Conservation (phyloP, 2,329 filamentous ascomycete species). For the Rutstroemia sydowiana region DNA sequence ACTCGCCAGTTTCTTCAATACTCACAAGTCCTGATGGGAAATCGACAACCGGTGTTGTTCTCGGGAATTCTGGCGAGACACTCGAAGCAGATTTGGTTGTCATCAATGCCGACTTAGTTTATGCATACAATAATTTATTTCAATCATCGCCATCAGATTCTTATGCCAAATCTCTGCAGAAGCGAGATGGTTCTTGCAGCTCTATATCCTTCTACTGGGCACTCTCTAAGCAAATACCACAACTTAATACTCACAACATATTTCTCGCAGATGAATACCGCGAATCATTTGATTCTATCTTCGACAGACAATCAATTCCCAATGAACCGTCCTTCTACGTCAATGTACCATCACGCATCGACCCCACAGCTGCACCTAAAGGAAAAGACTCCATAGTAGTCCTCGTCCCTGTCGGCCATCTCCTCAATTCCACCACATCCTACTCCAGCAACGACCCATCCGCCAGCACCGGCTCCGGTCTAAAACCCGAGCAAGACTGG, state of each 20-base stretch:
- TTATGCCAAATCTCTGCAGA: constrained; percentile 36
- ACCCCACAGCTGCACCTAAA: constrained; percentile 57
- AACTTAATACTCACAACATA: constrained; percentile 66
- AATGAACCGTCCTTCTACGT: constrained; percentile 67
- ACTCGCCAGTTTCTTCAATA: constrained; percentile 49
- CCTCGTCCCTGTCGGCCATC: constrained; percentile 65
- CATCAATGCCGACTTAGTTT: constrained; percentile 67
- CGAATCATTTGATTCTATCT: constrained; percentile 69
- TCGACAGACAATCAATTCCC: constrained; percentile 61
- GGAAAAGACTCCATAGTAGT: constrained; percentile 61
- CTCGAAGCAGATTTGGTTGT: constrained; percentile 59
- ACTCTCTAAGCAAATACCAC: constrained; percentile 50
- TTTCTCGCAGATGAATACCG: constrained; percentile 68
- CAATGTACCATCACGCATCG: constrained; percentile 65
- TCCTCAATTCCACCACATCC: constrained; percentile 41
- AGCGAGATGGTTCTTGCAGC: constrained; percentile 56
- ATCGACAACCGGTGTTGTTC: constrained; percentile 49
- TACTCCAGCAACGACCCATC: constrained; percentile 19
- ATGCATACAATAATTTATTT: constrained; percentile 65
- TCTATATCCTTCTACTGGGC: constrained; percentile 75
- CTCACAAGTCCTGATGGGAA: constrained; percentile 44
- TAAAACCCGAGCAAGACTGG: constrained; percentile 49
- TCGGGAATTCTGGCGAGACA: constrained; percentile 47
- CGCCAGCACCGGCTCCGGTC: constrained; percentile 19
- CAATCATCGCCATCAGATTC: constrained; percentile 14